A percentile compares a stretch with the other conserved stretches of the same genome.
phyloP scores from a whole-genome alignment of 2,329 filamentous ascomycete genomes.

The Aspergillus pseudonomiae region DNA sequence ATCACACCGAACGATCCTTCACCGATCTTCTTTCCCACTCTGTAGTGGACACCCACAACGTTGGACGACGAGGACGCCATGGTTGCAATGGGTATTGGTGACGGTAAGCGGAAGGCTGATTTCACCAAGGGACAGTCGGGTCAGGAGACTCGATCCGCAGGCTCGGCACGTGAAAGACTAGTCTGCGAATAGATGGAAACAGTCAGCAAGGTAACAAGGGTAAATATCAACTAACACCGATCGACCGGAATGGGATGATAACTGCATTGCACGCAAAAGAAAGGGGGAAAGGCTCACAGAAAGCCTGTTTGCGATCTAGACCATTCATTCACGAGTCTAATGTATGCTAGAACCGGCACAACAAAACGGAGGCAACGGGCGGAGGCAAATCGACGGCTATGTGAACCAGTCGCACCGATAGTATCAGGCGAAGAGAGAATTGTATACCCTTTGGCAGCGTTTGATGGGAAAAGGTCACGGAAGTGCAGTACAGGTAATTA shows the following conservation, averaged over 20 bases:
- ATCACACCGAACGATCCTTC: constrained; percentile 99
- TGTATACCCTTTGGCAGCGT: background rate
- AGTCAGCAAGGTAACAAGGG: constrained; percentile 14
- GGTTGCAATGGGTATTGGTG: constrained; percentile 9
- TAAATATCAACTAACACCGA: background rate
- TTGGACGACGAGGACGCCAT: constrained; percentile 93
- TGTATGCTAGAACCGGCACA: constrained; percentile 7
- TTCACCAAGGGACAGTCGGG: constrained; percentile 21
- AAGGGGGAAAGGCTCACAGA: constrained; percentile 14
- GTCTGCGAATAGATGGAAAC: constrained; percentile 9
- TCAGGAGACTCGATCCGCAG: constrained; percentile 19
- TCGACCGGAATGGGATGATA: background rate
- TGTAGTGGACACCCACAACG: constrained; percentile 97
- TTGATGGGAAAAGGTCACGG: constrained; percentile 2
- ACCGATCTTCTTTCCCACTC: constrained; percentile 98
- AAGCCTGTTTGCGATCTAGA: constrained; percentile 21
- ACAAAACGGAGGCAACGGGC: constrained; percentile 8
- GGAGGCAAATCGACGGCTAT: background rate
- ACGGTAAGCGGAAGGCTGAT: constrained; percentile 1
- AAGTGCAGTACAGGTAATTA: constrained; percentile 6
- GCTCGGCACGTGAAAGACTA: constrained; percentile 26
- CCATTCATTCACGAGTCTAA: constrained; percentile 24
- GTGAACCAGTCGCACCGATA: constrained; percentile 15
- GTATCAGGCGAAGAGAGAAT: constrained; percentile 13
- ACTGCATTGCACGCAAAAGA: background rate